Base-by-base conservation (phyloP, 2,329 filamentous ascomycete genomes). In the Epichloe gansuensis region DNA sequence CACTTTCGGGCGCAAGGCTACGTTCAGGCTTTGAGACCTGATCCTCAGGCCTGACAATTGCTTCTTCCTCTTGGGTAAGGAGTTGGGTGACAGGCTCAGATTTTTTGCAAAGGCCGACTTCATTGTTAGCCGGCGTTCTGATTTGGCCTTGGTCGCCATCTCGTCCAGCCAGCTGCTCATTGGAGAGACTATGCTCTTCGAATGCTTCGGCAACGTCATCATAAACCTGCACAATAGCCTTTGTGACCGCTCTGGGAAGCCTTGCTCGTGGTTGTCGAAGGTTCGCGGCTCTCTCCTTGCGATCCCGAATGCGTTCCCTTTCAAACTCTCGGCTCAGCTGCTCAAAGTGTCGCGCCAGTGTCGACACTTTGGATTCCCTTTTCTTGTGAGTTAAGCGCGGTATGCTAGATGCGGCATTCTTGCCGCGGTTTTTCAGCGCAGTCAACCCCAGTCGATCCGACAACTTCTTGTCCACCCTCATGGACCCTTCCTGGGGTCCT, bases 321-420 rank as follows among this genome's bases (percentile, higher is more conserved):
- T 96, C 89, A 59, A 98, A 98, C 63, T 98, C 94, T 25, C 90
- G 84, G 60, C 89, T 96, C 52, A 98, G 75, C 66, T 97, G 90
- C 67, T 98, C 94, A 63, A 98, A 97, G 65, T 97, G 93, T 59
- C 88, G 88, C 17, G 93, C 89, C 48, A 98, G 75, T n/a, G 84
- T 89, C 8, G 89, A 94, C 2, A 98, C 93, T 60, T 86, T 87
- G 3, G 87, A 81, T 50, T 84, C 78, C 57, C 82, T 84, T 59
- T 78, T 82, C 63, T 83, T 87, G 49, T 85, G 82, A 31, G 95
- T 81, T 27, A 93, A 93, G 35, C 93, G 82, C 31, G 90, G 90
- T 54, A 98, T 97, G 42, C 91, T 77, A 1, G 93, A 97, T n/a
- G 74, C 69, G 3, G 72, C 72, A 1, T 67, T 64, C 60, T 82